These are phyloP conservation scores for Pezicula carpinea DNA, from an alignment of 2,329 filamentous ascomycete species.

Conservation along the genomic window DNA sequence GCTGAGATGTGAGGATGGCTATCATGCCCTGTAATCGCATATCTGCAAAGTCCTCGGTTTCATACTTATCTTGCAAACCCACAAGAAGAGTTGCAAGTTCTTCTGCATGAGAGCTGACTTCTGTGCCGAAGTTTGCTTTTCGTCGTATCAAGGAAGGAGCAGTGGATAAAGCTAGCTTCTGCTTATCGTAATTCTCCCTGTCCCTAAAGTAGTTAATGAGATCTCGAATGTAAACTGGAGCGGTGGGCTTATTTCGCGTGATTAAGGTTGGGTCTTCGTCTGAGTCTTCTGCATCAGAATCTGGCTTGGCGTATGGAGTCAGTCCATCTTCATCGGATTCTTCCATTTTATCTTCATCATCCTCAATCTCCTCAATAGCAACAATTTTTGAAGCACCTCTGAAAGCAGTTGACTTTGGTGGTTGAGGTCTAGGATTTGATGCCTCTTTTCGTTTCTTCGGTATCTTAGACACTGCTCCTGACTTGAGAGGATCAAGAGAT, in stretches of 20 bases:
- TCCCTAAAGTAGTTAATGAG: slow-evolving; percentile 75
- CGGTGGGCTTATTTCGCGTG: slow-evolving; percentile 73
- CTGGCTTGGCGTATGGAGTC: slow-evolving; percentile 75
- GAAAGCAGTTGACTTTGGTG: slow-evolving; percentile 25
- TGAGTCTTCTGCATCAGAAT: slow-evolving; percentile 84
- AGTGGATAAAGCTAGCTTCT: slow-evolving; percentile 72
- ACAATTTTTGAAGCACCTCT: slow-evolving; percentile 37
- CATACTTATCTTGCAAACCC: slow-evolving; percentile 80
- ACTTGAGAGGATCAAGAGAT: slow-evolving; percentile 44
- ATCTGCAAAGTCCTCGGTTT: slow-evolving; percentile 72
- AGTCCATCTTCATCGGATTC: slow-evolving; percentile 45
- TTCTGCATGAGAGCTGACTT: slow-evolving; percentile 78
- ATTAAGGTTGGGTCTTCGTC: slow-evolving; percentile 90
- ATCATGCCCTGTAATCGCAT: slow-evolving; percentile 76
- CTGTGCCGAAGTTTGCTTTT: slow-evolving; percentile 82
- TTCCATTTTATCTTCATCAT: slow-evolving; percentile 45
- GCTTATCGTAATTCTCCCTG: slow-evolving; percentile 77
- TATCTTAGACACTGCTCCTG: slow-evolving; percentile 12
- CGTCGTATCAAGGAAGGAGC: slow-evolving; percentile 79
- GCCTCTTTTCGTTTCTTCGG: slow-evolving; percentile 10
- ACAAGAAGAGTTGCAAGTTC: slow-evolving; percentile 74
- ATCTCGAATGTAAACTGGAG: slow-evolving; percentile 88
- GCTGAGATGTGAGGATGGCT: slow-evolving; percentile 71
- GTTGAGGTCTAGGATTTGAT: slow-evolving; percentile 20
- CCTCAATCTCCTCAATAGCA: slow-evolving; percentile 59